Conservation (phyloP, 2,329 filamentous ascomycete genomes). For the Colletotrichum lini region DNA sequence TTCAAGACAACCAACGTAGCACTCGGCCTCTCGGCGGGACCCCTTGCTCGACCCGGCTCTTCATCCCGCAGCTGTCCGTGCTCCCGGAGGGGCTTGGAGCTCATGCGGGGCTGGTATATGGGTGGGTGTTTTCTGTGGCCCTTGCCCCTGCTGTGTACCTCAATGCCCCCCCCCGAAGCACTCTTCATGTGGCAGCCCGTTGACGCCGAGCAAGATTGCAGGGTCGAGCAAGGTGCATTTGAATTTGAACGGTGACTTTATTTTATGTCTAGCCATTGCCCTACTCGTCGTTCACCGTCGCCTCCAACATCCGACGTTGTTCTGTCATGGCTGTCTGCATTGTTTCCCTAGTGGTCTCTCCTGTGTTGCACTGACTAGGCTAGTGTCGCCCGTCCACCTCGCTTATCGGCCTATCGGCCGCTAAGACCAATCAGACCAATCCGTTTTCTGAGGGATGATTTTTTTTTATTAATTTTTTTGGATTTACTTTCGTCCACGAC, state of each 20-base stretch:
- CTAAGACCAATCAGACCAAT: conserved; percentile 34
- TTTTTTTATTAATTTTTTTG: conserved; percentile 13
- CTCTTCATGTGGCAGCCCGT: conserved; percentile 7
- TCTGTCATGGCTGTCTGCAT: conserved; percentile 24
- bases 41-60: conserved; percentile 33
- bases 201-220: conserved; percentile 2
- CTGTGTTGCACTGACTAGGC: neutral
- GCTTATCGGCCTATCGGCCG: conserved; percentile 39
- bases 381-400: conserved; percentile 29
- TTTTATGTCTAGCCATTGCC: no score
- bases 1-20: conserved; percentile 20
- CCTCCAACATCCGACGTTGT: neutral
- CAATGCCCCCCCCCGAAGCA: neutral
- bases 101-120: conserved; percentile 34
- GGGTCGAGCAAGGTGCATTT: neutral
- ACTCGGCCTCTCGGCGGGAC: conserved; percentile 26
- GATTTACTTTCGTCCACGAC: conserved; percentile 13
- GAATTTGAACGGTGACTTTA: neutral
- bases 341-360: conserved; percentile 11
- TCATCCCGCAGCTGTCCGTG: conserved; percentile 37
- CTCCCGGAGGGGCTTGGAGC: conserved; percentile 30
- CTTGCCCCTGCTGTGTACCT: conserved; percentile 34
- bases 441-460: conserved; percentile 11
- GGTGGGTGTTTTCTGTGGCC: conserved; percentile 13
- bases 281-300: neutral